Evolutionary conservation across 495 filamentous ascomycete genomes (phyloP).

Genomic region (Achaetomiella virescens): DNA sequence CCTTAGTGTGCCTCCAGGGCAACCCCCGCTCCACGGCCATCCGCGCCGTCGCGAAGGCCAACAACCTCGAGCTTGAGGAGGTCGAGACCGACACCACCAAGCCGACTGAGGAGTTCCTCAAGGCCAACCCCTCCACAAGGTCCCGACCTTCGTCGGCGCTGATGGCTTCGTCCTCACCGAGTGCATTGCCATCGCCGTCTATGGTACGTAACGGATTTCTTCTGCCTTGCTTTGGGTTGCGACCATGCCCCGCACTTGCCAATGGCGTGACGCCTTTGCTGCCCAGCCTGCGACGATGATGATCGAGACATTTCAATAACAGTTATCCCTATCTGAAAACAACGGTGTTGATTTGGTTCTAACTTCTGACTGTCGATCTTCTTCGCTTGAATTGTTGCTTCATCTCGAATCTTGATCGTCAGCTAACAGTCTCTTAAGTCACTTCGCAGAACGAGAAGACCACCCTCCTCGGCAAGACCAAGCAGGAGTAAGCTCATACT

Average conservation of each 20-base stretch:
- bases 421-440: slow-evolving; percentile 54
- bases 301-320: slow-evolving; percentile 61
- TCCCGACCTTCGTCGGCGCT: slow-evolving; percentile 85
- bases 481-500: slow-evolving; percentile 71
- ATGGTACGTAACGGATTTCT: slow-evolving; percentile 61
- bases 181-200: slow-evolving; percentile 92
- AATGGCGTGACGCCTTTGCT: slow-evolving; percentile 1
- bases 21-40: slow-evolving; percentile 86
- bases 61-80: slow-evolving; percentile 82
- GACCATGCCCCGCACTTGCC: slow-evolving; percentile 21
- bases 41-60: slow-evolving; percentile 90
- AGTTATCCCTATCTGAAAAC: slow-evolving; percentile 99
- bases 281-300: slow-evolving; percentile 50
- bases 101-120: slow-evolving; percentile 66
- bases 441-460: slow-evolving; percentile 99
- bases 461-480: slow-evolving; percentile 96
- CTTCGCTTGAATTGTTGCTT: slow-evolving; percentile 11
- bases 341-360: slow-evolving; percentile 65
- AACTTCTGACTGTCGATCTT: slow-evolving; percentile 48
- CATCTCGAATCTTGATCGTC: slow-evolving; percentile 18
- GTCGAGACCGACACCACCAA: slow-evolving; percentile 60
- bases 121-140: slow-evolving; percentile 80
- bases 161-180: slow-evolving; percentile 89
- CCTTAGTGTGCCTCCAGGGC: slow-evolving; percentile 46
- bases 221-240: not conserved